These are phyloP conservation scores for Monosporascus sp. DNA, from an alignment of 2,329 filamentous ascomycete genomes.

Conservation along the genomic window DNA sequence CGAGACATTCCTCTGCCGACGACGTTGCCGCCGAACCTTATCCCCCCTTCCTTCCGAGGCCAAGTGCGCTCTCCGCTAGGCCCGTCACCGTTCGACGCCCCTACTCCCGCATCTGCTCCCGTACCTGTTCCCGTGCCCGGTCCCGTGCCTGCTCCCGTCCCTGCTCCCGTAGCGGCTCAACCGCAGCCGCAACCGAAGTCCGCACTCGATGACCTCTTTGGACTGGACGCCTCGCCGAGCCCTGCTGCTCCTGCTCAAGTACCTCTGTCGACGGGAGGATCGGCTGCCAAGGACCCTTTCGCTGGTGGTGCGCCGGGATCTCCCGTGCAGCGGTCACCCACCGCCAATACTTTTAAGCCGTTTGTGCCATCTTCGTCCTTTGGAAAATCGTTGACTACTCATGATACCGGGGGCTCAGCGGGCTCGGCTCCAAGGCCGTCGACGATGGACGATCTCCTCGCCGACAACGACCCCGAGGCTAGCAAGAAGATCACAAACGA, in stretches of 20 bases:
- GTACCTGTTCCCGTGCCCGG: constrained; percentile 14
- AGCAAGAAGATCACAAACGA: constrained; percentile 85
- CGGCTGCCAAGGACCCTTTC: constrained; percentile 60
- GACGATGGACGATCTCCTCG: constrained; percentile 77
- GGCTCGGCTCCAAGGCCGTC: constrained; percentile 41
- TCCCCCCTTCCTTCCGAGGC: constrained; percentile 79
- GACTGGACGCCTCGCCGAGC: constrained; percentile 65
- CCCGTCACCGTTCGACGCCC: constrained; percentile 47
- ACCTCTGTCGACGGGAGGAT: constrained; percentile 69
- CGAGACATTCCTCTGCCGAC: constrained; percentile 64
- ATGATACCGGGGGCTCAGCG: constrained; percentile 63
- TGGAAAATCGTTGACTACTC: constrained; percentile 73
- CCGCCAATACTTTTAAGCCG: constrained; percentile 66
- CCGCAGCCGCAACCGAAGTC: constrained; percentile 57
- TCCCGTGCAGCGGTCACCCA: constrained; percentile 43
- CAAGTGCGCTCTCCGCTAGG: constrained; percentile 47
- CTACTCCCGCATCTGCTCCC: constrained; percentile 20
- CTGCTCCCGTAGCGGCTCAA: constrained; percentile 22
- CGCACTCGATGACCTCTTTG: constrained; percentile 89
- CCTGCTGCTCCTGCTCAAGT: constrained; percentile 54
- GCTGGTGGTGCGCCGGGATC: constrained; percentile 50
- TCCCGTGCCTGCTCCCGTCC: constrained; percentile 24
- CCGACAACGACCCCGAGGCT: constrained; percentile 81
- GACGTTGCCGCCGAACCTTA: constrained; percentile 71
- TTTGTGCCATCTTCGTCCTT: constrained; percentile 92